Evolutionary conservation across 1,284 basidiomycete genomes (phyloP).

Genomic region (Ceratobasidium sp.): DNA sequence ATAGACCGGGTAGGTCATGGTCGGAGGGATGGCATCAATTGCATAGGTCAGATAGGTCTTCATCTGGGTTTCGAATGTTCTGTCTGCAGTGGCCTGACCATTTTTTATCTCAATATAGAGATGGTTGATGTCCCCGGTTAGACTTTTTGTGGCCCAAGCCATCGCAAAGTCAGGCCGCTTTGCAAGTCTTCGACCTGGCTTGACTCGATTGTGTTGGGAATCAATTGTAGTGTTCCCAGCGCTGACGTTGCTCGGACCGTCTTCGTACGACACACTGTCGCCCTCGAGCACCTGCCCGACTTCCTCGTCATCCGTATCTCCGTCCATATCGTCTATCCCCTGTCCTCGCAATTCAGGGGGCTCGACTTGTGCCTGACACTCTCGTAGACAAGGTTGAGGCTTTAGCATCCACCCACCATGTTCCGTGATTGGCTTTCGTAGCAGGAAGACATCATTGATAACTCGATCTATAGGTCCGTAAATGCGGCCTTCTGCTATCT

Average conservation of each 20-base stretch:
- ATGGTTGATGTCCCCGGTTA: background rate
- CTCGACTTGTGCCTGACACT: too few species aligned
- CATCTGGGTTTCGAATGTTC: background rate
- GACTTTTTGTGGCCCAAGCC: background rate
- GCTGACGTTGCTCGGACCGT: background rate
- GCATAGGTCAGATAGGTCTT: background rate
- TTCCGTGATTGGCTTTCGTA: background rate
- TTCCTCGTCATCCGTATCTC: background rate
- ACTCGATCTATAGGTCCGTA: background rate
- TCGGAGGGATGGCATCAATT: background rate
- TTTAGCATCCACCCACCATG: too few species aligned
- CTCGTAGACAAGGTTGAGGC: too few species aligned
- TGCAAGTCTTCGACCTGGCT: background rate
- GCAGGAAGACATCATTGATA: background rate
- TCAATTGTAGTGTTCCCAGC: constrained; percentile 5
- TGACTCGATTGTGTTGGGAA: background rate
- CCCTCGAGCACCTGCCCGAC: background rate
- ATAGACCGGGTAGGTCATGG: background rate
- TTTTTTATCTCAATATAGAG: constrained; percentile 10
- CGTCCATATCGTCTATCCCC: too few species aligned
- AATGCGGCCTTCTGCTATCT: background rate
- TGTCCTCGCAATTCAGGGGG: too few species aligned
- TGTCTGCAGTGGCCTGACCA: background rate
- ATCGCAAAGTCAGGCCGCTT: background rate
- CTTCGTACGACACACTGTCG: background rate